Evolutionary conservation across 2,329 filamentous ascomycete species (phyloP).

Genomic region (Elsinoe perseae): DNA sequence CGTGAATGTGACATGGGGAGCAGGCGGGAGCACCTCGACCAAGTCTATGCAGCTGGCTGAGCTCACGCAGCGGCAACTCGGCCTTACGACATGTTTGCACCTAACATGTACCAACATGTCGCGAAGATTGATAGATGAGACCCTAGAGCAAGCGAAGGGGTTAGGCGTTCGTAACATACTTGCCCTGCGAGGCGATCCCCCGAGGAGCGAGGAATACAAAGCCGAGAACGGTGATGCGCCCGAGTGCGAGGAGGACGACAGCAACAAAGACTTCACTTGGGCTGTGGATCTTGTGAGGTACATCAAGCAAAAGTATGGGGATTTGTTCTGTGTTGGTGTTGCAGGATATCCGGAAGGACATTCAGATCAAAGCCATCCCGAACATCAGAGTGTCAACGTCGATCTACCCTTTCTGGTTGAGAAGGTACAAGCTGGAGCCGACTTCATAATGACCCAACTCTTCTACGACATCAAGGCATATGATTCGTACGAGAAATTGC

Average conservation of each 20-base stretch:
- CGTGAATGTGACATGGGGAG: conserved; percentile 96
- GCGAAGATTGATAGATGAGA: conserved; percentile 72
- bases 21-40: conserved; percentile 80
- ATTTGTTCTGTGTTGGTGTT: conserved; percentile 95
- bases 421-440: conserved; percentile 83
- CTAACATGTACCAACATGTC: conserved; percentile 99
- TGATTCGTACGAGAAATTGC: conserved; percentile 63
- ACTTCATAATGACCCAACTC: conserved; percentile 97
- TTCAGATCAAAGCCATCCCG: conserved; percentile 81
- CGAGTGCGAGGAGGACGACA: conserved; percentile 52
- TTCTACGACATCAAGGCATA: conserved; percentile 90
- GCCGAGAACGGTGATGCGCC: conserved; percentile 45
- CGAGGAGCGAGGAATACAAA: conserved; percentile 78
- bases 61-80: conserved; percentile 85
- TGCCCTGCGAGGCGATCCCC: conserved; percentile 84
- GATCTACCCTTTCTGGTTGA: conserved; percentile 86
- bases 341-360: conserved; percentile 94
- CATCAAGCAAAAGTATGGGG: conserved; percentile 74
- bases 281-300: conserved; percentile 84
- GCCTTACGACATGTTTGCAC: conserved; percentile 89
- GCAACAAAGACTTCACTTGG: conserved; percentile 75
- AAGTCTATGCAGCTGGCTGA: conserved; percentile 93
- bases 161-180: conserved; percentile 91
- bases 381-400: conserved; percentile 55
- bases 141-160: conserved; percentile 81